Conservation (phyloP, 2,329 filamentous ascomycete species). For the Ambrosiella beaveri region DNA sequence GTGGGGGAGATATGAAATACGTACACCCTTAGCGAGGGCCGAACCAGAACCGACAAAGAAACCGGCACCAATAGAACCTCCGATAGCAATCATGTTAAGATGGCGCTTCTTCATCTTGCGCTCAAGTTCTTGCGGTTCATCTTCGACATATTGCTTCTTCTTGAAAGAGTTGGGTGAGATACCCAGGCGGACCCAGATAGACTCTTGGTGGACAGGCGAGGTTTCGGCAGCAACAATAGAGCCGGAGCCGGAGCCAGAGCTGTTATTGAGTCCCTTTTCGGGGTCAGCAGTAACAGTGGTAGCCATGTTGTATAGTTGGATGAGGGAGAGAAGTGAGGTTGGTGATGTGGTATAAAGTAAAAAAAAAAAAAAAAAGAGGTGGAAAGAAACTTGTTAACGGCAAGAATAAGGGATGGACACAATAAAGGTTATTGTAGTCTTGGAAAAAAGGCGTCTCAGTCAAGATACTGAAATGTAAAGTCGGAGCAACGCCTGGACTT, state of each 20-base stretch:
- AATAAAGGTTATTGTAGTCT: background rate
- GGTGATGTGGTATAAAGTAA: background rate
- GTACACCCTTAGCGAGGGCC: slow-evolving; percentile 34
- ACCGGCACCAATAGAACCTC: slow-evolving; percentile 44
- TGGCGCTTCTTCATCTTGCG: slow-evolving; percentile 37
- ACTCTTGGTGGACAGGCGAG: slow-evolving; percentile 16
- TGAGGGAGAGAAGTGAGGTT: too few species aligned
- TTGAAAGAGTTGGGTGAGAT: slow-evolving; percentile 24
- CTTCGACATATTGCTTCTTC: slow-evolving; percentile 20
- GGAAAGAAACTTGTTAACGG: background rate
- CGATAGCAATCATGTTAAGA: slow-evolving; percentile 46
- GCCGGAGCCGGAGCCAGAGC: slow-evolving; percentile 8
- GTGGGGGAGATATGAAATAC: slow-evolving; percentile 14
- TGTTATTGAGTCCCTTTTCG: slow-evolving; percentile 10
- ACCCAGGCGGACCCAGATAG: slow-evolving; percentile 23
- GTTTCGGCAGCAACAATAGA: slow-evolving; percentile 3
- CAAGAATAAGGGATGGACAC: background rate
- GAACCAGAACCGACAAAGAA: slow-evolving; percentile 44
- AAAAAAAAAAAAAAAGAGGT: background rate
- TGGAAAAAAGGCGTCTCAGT: background rate
- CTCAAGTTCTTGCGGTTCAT: slow-evolving; percentile 23
- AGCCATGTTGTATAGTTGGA: slow-evolving; percentile 6
- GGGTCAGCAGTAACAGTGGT: slow-evolving; percentile 7
- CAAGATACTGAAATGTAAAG: background rate
- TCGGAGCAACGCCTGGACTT: slow-evolving; percentile 4